Conservation (phyloP, 129 eudicot genomes). For the Dittrichia graveolens region DNA sequence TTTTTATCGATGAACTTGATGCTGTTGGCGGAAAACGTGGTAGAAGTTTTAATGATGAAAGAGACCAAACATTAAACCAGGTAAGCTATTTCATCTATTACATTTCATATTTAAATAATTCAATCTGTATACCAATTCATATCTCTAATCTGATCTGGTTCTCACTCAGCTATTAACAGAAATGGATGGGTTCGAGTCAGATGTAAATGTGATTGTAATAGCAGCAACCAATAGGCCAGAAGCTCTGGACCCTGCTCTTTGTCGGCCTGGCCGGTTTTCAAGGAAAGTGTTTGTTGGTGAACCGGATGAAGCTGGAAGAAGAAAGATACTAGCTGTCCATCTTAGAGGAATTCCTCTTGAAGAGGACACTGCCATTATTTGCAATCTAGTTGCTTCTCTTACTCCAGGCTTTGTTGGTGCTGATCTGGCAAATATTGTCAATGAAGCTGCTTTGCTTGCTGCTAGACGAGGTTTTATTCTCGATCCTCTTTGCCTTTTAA, state of each 20-base stretch:
- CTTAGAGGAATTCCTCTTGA: constrained; percentile 88
- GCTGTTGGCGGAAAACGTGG: constrained; percentile 99
- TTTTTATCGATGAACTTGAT: constrained; percentile 96
- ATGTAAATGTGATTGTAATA: constrained; percentile 72
- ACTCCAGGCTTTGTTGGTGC: constrained; percentile 98
- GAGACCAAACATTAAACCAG: constrained; percentile 97
- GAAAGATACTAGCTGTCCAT: constrained; percentile 84
- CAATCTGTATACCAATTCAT: too few relatives aligned
- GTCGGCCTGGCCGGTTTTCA: constrained; percentile 97
- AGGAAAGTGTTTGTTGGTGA: constrained; percentile 94
- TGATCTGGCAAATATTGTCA: constrained; percentile 93
- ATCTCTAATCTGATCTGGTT: not conserved
- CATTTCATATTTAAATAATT: not conserved
- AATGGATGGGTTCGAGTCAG: constrained; percentile 98
- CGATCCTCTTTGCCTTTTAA: too few relatives aligned
- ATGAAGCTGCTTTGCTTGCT: constrained; percentile 94
- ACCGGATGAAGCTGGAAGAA: constrained; percentile 93
- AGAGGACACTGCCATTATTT: constrained; percentile 64
- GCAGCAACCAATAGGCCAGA: constrained; percentile 99
- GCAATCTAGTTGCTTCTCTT: constrained; percentile 83
- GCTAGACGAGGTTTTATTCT: constrained; percentile 75
- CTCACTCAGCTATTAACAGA: constrained; percentile 75
- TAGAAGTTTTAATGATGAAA: constrained; percentile 97
- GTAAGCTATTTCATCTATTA: constrained; percentile 39
- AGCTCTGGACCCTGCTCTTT: constrained; percentile 91